Conservation (phyloP, 2,329 filamentous ascomycete species). For the Aspergillus flavus region DNA sequence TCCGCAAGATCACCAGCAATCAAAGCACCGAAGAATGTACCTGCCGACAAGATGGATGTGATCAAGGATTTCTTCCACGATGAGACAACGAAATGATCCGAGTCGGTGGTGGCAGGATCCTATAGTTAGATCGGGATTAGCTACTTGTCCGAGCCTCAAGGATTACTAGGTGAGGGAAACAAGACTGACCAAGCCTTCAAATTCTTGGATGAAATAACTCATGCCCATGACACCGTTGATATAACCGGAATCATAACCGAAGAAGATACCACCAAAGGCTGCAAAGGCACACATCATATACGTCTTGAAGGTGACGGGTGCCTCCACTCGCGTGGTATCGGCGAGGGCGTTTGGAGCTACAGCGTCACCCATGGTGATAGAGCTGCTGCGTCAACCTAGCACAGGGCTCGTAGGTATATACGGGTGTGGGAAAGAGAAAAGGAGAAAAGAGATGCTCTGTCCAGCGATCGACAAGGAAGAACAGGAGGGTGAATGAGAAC, state of each 20-base stretch:
- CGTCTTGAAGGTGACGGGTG: constrained; percentile 61
- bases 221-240: constrained; percentile 57
- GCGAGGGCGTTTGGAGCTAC: constrained; percentile 32
- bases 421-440: not conserved
- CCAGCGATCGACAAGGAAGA: not conserved
- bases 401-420: not conserved
- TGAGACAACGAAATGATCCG: constrained; percentile 46
- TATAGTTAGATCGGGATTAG: constrained; percentile 12
- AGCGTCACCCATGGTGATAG: constrained; percentile 28
- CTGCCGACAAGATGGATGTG: constrained; percentile 74
- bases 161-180: not conserved
- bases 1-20: constrained; percentile 78
- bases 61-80: constrained; percentile 62
- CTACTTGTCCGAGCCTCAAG: not conserved
- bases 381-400: not conserved
- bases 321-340: constrained; percentile 59
- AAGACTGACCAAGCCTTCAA: constrained; percentile 36
- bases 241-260: constrained; percentile 62
- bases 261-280: constrained; percentile 63
- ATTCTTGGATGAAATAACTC: constrained; percentile 49
- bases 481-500: not conserved
- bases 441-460: not conserved
- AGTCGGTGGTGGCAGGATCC: constrained; percentile 32
- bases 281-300: constrained; percentile 64
- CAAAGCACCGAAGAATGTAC: constrained; percentile 78